A percentile compares a stretch with the other conserved stretches of the same genome.
Evolutionary conservation across 805 yeast species (phyloP).

Genomic region (Komagataella mondaviorum): DNA sequence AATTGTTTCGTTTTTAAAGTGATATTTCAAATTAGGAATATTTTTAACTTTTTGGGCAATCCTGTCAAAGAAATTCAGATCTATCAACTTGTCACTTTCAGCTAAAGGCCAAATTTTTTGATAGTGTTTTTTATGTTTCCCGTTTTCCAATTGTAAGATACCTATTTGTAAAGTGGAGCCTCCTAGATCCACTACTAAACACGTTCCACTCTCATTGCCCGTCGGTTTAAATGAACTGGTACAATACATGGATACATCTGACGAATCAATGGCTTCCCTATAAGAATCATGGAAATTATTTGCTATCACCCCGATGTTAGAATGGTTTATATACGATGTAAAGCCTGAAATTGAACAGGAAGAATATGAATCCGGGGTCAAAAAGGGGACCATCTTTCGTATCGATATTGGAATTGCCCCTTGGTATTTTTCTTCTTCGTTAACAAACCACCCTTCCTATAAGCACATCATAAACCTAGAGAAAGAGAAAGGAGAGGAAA

Average conservation of each 20-base stretch:
- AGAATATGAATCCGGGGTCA: background rate
- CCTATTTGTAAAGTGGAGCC: slow-evolving; percentile 37
- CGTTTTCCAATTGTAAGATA: slow-evolving; percentile 8
- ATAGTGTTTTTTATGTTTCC: slow-evolving; percentile 8
- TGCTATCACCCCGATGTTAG: background rate
- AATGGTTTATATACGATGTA: background rate
- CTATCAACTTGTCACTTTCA: slow-evolving; percentile 24
- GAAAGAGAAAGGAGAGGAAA: too few relatives aligned
- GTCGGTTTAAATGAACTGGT: slow-evolving; percentile 5
- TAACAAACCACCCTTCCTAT: background rate
- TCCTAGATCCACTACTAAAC: slow-evolving; percentile 39
- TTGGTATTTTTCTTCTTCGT: background rate
- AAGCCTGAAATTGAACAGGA: background rate
- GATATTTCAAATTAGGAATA: slow-evolving; percentile 9
- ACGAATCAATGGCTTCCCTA: slow-evolving; percentile 2
- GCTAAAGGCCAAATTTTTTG: slow-evolving; percentile 19
- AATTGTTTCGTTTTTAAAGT: slow-evolving; percentile 9
- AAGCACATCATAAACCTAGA: background rate
- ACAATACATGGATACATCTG: slow-evolving; percentile 6
- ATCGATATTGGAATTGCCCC: too few relatives aligned
- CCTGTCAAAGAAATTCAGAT: slow-evolving; percentile 26
- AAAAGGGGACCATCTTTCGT: background rate
- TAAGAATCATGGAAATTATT: background rate
- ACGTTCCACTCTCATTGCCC: slow-evolving; percentile 11
- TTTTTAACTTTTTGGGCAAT: slow-evolving; percentile 22